These are phyloP conservation scores for Capsella rubella DNA, from an alignment of 441 rosid genomes.

Conservation along the genomic window DNA sequence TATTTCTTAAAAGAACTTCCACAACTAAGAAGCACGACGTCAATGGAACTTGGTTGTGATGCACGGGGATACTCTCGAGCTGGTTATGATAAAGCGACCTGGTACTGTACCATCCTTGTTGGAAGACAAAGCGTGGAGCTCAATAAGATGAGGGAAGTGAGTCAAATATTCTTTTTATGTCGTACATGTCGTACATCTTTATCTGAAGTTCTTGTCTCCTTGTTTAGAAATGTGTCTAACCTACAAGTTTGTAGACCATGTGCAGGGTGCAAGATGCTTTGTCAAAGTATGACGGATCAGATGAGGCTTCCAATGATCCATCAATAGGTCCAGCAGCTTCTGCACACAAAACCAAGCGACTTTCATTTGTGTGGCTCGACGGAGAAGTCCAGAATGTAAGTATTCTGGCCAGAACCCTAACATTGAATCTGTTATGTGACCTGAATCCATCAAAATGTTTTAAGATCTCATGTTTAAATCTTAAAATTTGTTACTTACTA, in stretches of 20 bases:
- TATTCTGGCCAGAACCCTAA: slow-evolving; percentile 26
- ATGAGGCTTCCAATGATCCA: slow-evolving; percentile 54
- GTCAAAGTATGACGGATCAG: slow-evolving; percentile 50
- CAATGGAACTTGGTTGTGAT: slow-evolving; percentile 96
- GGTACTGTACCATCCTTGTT: slow-evolving; percentile 97
- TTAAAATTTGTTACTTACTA: slow-evolving; percentile 11
- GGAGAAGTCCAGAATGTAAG: slow-evolving; percentile 90
- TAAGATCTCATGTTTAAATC: background rate
- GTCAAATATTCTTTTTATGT: slow-evolving; percentile 38
- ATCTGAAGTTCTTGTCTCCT: slow-evolving; percentile 25
- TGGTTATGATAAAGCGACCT: slow-evolving; percentile 69
- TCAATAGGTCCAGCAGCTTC: slow-evolving; percentile 51
- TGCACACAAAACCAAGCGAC: slow-evolving; percentile 67
- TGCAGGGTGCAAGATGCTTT: slow-evolving; percentile 82
- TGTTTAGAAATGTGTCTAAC: slow-evolving; percentile 43
- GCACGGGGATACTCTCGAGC: slow-evolving; percentile 92
- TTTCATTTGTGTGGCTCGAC: slow-evolving; percentile 94
- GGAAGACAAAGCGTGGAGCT: slow-evolving; percentile 93
- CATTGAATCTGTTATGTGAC: slow-evolving; percentile 20
- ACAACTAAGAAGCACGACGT: slow-evolving; percentile 83
- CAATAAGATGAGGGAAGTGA: slow-evolving; percentile 90
- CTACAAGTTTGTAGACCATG: slow-evolving; percentile 70
- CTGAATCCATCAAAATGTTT: slow-evolving; percentile 17
- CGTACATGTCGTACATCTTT: background rate
- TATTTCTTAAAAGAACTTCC: slow-evolving; percentile 69